Percentiles rank a stretch among this genome's conserved stretches.
phyloP scores from a whole-genome alignment of 148 eudicot genomes.

The Rhododendron ferrugineum region DNA sequence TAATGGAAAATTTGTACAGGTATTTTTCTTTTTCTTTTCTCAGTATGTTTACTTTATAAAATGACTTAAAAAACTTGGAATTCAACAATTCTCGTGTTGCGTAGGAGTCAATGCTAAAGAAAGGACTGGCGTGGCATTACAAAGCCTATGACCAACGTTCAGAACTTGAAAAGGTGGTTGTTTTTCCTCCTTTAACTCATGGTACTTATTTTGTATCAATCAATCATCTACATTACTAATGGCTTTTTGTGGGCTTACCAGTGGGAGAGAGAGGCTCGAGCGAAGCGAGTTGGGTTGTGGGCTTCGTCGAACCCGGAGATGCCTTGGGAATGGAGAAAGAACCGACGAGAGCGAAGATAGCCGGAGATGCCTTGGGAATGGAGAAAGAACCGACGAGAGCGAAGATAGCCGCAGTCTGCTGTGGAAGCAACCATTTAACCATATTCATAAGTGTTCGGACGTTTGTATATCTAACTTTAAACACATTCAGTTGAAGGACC shows the following conservation, averaged over 20 bases:
- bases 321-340: conserved; percentile 93
- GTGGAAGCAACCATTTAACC: neutral
- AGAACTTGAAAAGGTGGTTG: conserved; percentile 57
- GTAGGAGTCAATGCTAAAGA: conserved; percentile 87
- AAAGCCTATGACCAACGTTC: conserved; percentile 69
- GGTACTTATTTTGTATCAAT: neutral
- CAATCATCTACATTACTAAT: neutral
- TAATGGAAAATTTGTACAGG: conserved; percentile 90
- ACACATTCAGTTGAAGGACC: neutral
- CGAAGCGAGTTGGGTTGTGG: conserved; percentile 76
- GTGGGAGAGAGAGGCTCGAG: conserved; percentile 91
- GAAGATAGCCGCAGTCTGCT: neutral
- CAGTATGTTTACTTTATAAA: neutral
- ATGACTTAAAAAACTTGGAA: too few species aligned
- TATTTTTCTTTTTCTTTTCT: conserved; percentile 10
- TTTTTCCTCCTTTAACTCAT: neutral
- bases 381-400: conserved; percentile 54
- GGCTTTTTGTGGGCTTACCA: conserved; percentile 2
- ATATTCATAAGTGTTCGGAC: too few species aligned
- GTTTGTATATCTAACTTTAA: neutral
- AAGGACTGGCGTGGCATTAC: conserved; percentile 94
- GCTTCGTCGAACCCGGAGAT: conserved; percentile 73
- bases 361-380: conserved; percentile 97
- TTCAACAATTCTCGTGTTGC: neutral
- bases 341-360: conserved; percentile 32